These are phyloP conservation scores for Melampsora americana DNA, from an alignment of 1,284 basidiomycete species.

Conservation along the genomic window DNA sequence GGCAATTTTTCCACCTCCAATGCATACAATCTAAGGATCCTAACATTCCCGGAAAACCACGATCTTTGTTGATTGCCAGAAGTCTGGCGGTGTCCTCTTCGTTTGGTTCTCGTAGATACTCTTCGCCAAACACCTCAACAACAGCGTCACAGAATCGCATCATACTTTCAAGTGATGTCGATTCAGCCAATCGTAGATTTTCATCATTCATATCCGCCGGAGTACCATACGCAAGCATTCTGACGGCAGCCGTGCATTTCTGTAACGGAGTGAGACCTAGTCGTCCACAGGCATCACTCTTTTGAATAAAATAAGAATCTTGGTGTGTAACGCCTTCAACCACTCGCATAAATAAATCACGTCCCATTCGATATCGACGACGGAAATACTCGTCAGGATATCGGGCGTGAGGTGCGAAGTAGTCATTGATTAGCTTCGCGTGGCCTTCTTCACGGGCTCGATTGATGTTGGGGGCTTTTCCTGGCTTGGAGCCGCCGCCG, in stretches of 20 bases:
- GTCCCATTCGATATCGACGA: background rate
- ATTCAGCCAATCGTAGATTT: background rate
- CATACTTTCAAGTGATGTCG: background rate
- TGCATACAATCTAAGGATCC: slow-evolving; percentile 8
- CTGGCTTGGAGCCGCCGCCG: too few species aligned
- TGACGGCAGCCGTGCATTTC: background rate
- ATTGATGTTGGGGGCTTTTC: too few species aligned
- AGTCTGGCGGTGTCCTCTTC: background rate
- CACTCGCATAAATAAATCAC: background rate
- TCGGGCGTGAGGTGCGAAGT: too few species aligned
- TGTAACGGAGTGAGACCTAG: background rate
- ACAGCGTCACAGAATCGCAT: background rate
- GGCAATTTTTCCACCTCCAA: slow-evolving; percentile 31
- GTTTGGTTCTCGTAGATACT: slow-evolving; percentile 1
- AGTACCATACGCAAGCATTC: background rate
- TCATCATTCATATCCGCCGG: too few species aligned
- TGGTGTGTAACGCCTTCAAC: background rate
- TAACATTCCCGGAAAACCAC: slow-evolving; percentile 2
- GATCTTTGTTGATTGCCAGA: background rate
- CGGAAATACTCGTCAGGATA: background rate
- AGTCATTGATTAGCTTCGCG: too few species aligned
- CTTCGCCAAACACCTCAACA: background rate
- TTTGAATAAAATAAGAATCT: background rate
- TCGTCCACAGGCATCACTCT: background rate
- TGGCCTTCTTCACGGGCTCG: too few species aligned